Conservation (phyloP, 2,329 filamentous ascomycete genomes). For the Westerdykella aurantiaca region DNA sequence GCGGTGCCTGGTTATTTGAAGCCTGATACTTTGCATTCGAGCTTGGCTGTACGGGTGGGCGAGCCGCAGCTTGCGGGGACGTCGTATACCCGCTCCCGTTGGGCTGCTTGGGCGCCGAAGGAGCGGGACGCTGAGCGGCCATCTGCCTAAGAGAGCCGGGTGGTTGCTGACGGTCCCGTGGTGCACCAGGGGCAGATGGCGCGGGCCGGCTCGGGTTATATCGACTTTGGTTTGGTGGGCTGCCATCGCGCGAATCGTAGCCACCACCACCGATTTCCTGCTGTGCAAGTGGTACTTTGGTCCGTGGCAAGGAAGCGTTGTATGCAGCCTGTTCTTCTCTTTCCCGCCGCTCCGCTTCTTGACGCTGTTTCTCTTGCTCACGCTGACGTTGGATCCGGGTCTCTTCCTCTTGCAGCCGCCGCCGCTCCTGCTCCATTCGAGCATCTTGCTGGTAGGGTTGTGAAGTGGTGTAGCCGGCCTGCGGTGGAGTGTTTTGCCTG, state of each 20-base stretch:
- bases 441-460: slow-evolving; percentile 34
- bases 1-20: slow-evolving; percentile 37
- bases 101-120: slow-evolving; percentile 56
- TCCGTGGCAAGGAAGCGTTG: slow-evolving; percentile 82
- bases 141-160: slow-evolving; percentile 48
- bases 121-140: slow-evolving; percentile 73
- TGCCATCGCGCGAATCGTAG: slow-evolving; percentile 42
- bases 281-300: slow-evolving; percentile 72
- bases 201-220: slow-evolving; percentile 84
- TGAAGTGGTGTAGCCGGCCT: slow-evolving; percentile 22
- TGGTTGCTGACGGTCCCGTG: slow-evolving; percentile 45
- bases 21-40: slow-evolving; percentile 32
- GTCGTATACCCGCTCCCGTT: slow-evolving; percentile 30
- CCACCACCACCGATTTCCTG: slow-evolving; percentile 71
- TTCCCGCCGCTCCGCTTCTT: slow-evolving; percentile 42
- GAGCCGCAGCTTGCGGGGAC: slow-evolving; percentile 28
- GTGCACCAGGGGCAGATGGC: slow-evolving; percentile 64
- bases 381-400: slow-evolving; percentile 33
- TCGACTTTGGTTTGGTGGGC: slow-evolving; percentile 52
- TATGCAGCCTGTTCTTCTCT: slow-evolving; percentile 77
- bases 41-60: slow-evolving; percentile 40
- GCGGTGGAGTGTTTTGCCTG: slow-evolving; percentile 29
- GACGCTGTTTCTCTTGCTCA: slow-evolving; percentile 37
- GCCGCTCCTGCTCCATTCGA: slow-evolving; percentile 36
- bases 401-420: slow-evolving; percentile 38